These are phyloP conservation scores for Erigeron canadensis DNA, from an alignment of 129 eudicot genomes.

Conservation along the genomic window DNA sequence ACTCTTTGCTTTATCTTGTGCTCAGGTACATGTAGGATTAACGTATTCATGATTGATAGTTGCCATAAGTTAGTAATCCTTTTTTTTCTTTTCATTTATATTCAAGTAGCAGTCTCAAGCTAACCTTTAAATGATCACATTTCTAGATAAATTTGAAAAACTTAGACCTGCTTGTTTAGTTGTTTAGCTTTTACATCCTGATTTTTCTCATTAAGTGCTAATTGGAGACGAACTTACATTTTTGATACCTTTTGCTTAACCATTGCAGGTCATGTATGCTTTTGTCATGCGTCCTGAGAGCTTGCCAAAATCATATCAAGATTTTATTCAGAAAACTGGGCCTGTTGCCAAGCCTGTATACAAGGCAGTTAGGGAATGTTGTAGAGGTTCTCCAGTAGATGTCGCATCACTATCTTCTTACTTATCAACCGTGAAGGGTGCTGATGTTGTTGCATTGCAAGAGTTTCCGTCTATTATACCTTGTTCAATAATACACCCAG, in stretches of 20 bases:
- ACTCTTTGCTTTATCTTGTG: constrained; percentile 92
- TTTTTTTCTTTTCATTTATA: background rate
- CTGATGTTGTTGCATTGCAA: constrained; percentile 49
- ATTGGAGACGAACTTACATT: background rate
- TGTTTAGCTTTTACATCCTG: constrained; percentile 17
- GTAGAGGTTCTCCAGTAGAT: constrained; percentile 94
- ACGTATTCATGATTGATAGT: background rate
- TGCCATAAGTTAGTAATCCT: constrained; percentile 10
- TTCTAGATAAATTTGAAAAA: background rate
- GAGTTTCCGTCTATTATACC: constrained; percentile 86
- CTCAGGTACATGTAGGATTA: constrained; percentile 60
- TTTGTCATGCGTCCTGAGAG: constrained; percentile 98
- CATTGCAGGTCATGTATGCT: constrained; percentile 84
- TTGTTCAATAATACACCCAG: constrained; percentile 89
- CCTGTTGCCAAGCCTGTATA: constrained; percentile 96
- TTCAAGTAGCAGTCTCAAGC: constrained; percentile 14
- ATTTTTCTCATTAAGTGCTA: background rate
- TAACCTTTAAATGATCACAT: constrained; percentile 1
- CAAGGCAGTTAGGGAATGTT: constrained; percentile 90
- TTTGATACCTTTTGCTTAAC: constrained; percentile 4
- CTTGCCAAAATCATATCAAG: constrained; percentile 94
- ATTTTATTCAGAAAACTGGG: constrained; percentile 97
- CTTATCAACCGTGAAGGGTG: constrained; percentile 52
- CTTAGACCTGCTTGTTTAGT: background rate
- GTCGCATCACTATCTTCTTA: constrained; percentile 69